phyloP scores from a whole-genome alignment of 176 grass and related monocot species.

The Paspalum notatum region DNA sequence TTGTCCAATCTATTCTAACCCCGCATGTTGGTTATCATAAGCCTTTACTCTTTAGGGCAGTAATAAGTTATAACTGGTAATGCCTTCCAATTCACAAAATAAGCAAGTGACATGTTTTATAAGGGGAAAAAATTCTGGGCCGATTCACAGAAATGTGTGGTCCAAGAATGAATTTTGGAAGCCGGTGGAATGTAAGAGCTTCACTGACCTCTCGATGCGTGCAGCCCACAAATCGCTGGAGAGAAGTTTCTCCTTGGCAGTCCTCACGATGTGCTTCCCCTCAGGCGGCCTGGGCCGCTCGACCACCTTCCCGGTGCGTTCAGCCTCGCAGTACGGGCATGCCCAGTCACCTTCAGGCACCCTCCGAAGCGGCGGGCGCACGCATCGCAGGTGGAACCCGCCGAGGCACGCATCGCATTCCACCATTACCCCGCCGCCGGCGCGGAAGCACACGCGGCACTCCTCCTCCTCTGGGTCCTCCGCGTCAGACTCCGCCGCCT shows the following conservation, averaged over 20 bases:
- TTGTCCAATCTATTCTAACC: not conserved
- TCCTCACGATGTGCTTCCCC: constrained; percentile 68
- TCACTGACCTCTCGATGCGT: constrained; percentile 66
- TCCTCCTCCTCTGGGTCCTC: constrained; percentile 72
- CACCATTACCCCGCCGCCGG: constrained; percentile 66
- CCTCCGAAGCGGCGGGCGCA: constrained; percentile 72
- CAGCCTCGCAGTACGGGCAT: constrained; percentile 67
- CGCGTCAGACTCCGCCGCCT: constrained; percentile 62
- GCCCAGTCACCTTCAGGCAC: constrained; percentile 90
- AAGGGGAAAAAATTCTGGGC: not conserved
- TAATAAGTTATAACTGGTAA: not conserved
- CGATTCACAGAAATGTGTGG: not conserved
- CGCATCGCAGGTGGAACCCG: constrained; percentile 81
- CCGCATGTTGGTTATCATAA: not conserved
- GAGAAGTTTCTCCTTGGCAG: constrained; percentile 84
- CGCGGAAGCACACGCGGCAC: constrained; percentile 77
- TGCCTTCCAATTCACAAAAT: not conserved
- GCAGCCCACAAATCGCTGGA: constrained; percentile 82
- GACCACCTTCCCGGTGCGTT: constrained; percentile 53
- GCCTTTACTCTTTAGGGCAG: not conserved
- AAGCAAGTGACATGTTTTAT: not conserved
- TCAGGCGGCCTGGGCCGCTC: constrained; percentile 57
- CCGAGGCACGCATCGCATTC: constrained; percentile 94
- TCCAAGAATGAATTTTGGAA: not conserved
- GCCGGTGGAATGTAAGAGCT: not conserved